A percentile compares a stretch with the other conserved stretches of the same genome.
phyloP scores from a whole-genome alignment of 108 stramenopile species.

The Pseudonitzschia delicatissima region DNA sequence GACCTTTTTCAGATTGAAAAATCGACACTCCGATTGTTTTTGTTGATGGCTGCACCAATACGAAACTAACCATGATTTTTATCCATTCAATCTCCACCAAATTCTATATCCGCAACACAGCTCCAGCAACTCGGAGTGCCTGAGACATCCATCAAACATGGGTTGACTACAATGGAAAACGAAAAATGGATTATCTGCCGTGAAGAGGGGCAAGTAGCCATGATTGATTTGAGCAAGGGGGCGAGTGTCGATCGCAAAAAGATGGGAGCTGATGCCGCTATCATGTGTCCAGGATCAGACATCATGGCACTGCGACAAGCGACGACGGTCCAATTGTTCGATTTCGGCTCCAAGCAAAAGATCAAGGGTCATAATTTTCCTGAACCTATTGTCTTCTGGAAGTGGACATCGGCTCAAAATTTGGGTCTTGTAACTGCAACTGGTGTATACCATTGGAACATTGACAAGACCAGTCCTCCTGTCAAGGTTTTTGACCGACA shows the following conservation, averaged over 20 bases:
- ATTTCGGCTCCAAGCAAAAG: constrained; percentile 92
- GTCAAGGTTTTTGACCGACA: constrained; percentile 96
- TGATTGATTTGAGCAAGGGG: constrained; percentile 90
- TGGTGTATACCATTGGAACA: constrained; percentile 93
- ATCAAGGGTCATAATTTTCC: constrained; percentile 90
- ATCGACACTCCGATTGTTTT: no score
- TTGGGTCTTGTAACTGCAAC: constrained; percentile 94
- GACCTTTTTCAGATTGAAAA: no score
- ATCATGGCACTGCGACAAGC: constrained; percentile 91
- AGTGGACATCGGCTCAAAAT: constrained; percentile 87
- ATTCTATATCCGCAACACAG: constrained; percentile 25
- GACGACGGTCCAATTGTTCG: constrained; percentile 95
- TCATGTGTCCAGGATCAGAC: constrained; percentile 95
- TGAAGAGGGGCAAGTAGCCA: constrained; percentile 85
- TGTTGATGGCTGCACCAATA: no score
- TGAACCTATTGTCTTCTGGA: constrained; percentile 93
- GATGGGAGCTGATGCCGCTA: constrained; percentile 96
- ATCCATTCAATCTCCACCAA: background rate
- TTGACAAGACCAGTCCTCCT: constrained; percentile 75
- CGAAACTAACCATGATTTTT: no score
- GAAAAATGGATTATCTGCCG: constrained; percentile 93
- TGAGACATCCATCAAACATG: constrained; percentile 89
- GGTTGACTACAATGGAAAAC: constrained; percentile 86
- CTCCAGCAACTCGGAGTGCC: constrained; percentile 91
- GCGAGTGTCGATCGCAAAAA: constrained; percentile 92